Evolutionary conservation across 345 rosid species (phyloP), one percentile per base, ranked within the genome.

Genomic region (Chamaenerion angustifolium): DNA sequence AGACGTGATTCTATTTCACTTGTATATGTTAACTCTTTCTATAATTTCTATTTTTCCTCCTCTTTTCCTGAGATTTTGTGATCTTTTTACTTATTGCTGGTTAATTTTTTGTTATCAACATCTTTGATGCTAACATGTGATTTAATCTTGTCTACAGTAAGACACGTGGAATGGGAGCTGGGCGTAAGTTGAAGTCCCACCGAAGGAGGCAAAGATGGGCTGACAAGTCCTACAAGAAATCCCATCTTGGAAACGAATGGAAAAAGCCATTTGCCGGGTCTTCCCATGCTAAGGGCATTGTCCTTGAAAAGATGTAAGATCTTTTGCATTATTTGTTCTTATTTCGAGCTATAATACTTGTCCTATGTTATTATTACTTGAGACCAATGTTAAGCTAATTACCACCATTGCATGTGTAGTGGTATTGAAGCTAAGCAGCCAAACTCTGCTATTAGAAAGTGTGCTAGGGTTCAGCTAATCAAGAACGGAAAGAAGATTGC

Each of bases 121-220:
- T 31, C 10, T 5, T 31, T 31, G 10, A 0, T 8, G 2, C 37
- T 31, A 5, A 31, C 2, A 31, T 31, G 37, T 31, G 3, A 31
- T 3, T 23, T 8, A 31, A 31, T 21, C 25, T 21, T 21, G 5
- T 31, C 8, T 49, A n/a, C 68, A 78, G 85, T 56, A 81, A 81
- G 69, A 81, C 82, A 41, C 74, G 82, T 44, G 88, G 88, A 18
- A 76, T 73, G 80, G 85, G 84, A 78, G 88, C 85, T 10, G 89
- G 68, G 48, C 77, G 82, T 21, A 68, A 78, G 80, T 68, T 81
- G 64, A 65, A 67, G 53, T 52, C 46, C 52, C 81, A 76, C 56
- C 60, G 85, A 5, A 74, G 76, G 23, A 69, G 57, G 15, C 83
- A 78, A 55, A 78, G 89, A 74, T 82, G 83, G 89, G 81, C 85